These are phyloP conservation scores for Lactifluus hygrophoroides DNA, from an alignment of 768 basidiomycete species.

Conservation along the genomic window DNA sequence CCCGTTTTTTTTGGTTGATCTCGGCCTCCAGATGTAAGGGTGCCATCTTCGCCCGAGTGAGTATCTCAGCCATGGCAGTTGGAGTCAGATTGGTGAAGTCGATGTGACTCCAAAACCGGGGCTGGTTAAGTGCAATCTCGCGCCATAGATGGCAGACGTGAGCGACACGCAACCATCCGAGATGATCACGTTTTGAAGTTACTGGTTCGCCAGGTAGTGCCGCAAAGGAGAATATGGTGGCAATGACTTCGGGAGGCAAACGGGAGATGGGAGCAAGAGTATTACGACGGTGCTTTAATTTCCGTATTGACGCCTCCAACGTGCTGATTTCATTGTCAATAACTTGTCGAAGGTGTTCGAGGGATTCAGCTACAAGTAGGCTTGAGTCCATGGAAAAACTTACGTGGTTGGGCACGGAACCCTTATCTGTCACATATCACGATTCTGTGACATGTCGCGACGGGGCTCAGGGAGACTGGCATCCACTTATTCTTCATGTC, in stretches of 20 bases:
- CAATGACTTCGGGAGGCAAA: constrained; percentile 6
- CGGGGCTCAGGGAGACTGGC: no score
- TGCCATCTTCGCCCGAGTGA: not conserved
- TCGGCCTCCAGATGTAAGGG: not conserved
- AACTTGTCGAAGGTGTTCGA: not conserved
- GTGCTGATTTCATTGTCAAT: constrained; percentile 2
- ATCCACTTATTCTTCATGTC: no score
- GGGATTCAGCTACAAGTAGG: no score
- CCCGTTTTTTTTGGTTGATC: no score
- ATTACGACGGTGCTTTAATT: constrained; percentile 3
- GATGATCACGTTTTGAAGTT: not conserved
- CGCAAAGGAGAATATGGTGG: constrained; percentile 2
- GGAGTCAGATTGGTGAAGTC: not conserved
- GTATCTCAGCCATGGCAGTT: not conserved
- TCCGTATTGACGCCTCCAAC: not conserved
- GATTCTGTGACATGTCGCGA: no score
- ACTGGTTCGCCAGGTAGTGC: not conserved
- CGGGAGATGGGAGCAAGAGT: constrained; percentile 2
- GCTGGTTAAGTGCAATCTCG: constrained; percentile 10
- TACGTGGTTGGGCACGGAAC: no score
- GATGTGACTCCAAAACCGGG: constrained; percentile 7
- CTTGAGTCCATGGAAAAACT: not conserved
- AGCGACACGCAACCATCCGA: constrained; percentile 2
- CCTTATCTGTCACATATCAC: no score
- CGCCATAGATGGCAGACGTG: constrained; percentile 16